phyloP scores from a whole-genome alignment of 2,329 filamentous ascomycete species.

The Sporothrix pseudoabietina region DNA sequence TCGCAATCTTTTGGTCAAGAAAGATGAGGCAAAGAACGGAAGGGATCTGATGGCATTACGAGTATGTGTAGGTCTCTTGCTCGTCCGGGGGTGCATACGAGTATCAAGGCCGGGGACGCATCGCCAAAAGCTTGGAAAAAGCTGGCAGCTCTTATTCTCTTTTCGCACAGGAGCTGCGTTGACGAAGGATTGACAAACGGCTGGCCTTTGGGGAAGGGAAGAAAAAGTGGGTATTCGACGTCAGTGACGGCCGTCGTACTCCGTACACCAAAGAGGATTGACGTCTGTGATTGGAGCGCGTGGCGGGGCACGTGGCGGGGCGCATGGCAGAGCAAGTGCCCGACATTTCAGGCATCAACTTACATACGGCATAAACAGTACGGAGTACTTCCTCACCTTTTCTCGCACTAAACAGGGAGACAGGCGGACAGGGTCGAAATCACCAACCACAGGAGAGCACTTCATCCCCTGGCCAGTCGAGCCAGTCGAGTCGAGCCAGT shows the following conservation, averaged over 20 bases:
- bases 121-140: conserved; percentile 23
- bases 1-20: background rate
- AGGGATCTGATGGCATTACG: background rate
- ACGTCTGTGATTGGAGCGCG: background rate
- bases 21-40: background rate
- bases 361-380: no score
- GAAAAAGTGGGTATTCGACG: conserved; percentile 4
- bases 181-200: background rate
- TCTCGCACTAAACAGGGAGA: background rate
- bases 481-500: background rate
- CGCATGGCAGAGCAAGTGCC: background rate
- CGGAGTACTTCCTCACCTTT: background rate
- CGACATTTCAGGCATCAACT: background rate
- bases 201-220: background rate
- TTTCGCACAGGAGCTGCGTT: background rate
- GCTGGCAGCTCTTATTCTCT: background rate
- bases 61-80: no score
- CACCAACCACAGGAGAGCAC: conserved; percentile 18
- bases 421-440: background rate
- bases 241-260: background rate
- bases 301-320: background rate
- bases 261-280: background rate
- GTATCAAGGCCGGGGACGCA: background rate
- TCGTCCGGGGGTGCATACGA: no score
- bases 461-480: background rate